These are phyloP conservation scores for Leccinellum rugosiceps DNA, from an alignment of 768 basidiomycete genomes.

Conservation along the genomic window DNA sequence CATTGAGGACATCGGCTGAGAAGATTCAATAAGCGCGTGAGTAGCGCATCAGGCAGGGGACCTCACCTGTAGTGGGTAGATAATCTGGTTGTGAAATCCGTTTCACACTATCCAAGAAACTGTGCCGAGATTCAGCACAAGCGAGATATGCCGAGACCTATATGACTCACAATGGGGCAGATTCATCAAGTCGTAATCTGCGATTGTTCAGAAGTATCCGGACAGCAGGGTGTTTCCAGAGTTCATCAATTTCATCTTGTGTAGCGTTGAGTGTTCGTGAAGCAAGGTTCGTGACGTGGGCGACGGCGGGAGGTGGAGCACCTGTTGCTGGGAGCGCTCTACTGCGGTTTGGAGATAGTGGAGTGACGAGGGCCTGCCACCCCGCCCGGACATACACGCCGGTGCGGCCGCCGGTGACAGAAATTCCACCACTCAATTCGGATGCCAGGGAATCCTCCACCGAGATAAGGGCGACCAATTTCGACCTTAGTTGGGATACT, in stretches of 20 bases:
- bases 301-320: conserved; percentile 29
- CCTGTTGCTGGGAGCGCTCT: conserved; percentile 37
- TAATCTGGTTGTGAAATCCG: conserved; percentile 71
- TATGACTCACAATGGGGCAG: conserved; percentile 63
- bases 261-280: conserved; percentile 50
- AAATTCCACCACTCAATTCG: conserved; percentile 64
- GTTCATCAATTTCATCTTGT: conserved; percentile 51
- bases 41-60: not conserved
- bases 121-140: conserved; percentile 26
- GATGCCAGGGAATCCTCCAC: conserved; percentile 66
- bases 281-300: conserved; percentile 49
- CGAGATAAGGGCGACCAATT: conserved; percentile 60
- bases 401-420: conserved; percentile 54
- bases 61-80: conserved; percentile 62
- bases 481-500: conserved; percentile 49
- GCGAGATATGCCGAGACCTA: not conserved
- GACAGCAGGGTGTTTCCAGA: conserved; percentile 73
- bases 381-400: conserved; percentile 69
- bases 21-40: not conserved
- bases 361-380: conserved; percentile 62
- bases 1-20: conserved; percentile 73
- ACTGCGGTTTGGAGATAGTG: conserved; percentile 38
- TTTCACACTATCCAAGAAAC: conserved; percentile 64
- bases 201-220: conserved; percentile 52
- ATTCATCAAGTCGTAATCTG: conserved; percentile 70